A percentile compares a stretch with the other conserved stretches of the same genome.
Conservation (phyloP, 768 basidiomycete genomes). For the Ramaria sp. region DNA sequence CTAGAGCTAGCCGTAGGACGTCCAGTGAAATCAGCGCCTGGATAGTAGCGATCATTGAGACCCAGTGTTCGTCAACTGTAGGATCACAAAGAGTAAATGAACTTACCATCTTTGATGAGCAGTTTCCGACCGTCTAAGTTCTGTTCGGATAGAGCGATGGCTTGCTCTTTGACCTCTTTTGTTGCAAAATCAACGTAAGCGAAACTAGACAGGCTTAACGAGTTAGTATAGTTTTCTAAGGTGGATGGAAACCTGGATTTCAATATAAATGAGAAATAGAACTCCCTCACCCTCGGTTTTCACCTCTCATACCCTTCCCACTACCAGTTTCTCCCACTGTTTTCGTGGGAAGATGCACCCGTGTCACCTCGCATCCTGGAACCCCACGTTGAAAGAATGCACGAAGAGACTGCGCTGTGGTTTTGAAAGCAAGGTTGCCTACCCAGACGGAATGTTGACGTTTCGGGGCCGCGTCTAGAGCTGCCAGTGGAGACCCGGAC, state of each 20-base stretch:
- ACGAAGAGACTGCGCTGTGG: slow-evolving; percentile 60
- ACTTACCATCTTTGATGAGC: slow-evolving; percentile 85
- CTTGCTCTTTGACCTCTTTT: slow-evolving; percentile 57
- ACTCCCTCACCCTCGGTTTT: slow-evolving; percentile 66
- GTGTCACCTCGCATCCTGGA: slow-evolving; percentile 53
- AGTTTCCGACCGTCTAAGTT: slow-evolving; percentile 76
- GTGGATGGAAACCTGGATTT: too few species aligned
- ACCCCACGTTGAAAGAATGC: slow-evolving; percentile 52
- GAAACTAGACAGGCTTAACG: slow-evolving; percentile 44
- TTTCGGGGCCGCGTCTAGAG: slow-evolving; percentile 23
- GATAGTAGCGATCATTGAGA: not conserved
- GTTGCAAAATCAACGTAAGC: slow-evolving; percentile 94
- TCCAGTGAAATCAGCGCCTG: slow-evolving; percentile 68
- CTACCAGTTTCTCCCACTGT: slow-evolving; percentile 28
- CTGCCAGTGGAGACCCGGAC: slow-evolving; percentile 30
- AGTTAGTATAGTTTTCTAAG: slow-evolving; percentile 15
- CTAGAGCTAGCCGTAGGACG: slow-evolving; percentile 34
- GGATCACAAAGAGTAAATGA: not conserved
- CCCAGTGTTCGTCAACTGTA: not conserved
- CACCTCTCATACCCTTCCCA: slow-evolving; percentile 32
- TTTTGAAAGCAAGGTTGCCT: slow-evolving; percentile 88
- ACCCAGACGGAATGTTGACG: slow-evolving; percentile 91
- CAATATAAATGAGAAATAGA: slow-evolving; percentile 4
- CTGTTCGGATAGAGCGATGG: slow-evolving; percentile 74
- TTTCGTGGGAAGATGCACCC: slow-evolving; percentile 82